Base-by-base conservation (phyloP, 257 asterid species). In the Vinca minor region DNA sequence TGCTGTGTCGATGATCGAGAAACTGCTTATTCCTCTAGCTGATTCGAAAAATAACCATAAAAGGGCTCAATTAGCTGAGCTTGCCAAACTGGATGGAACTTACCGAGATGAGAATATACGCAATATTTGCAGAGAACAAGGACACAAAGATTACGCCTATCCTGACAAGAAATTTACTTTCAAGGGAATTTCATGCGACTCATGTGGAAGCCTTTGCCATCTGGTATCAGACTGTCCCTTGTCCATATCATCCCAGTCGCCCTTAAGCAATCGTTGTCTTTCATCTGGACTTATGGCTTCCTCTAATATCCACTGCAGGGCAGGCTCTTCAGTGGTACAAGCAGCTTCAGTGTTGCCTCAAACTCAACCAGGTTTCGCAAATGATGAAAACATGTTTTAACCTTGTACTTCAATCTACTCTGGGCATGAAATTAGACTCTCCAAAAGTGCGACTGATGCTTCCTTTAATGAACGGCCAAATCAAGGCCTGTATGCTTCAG, bases 131-230 rank as follows among this genome's bases (percentile, higher is more conserved):
- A 70, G 74, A 52, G 83, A 74, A 55, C 65, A 47, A 39, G 83
- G 77, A 45, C 80, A 78, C 55, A 66, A 32, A 62, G 68, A 65
- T 20, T 78, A 71, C 60, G 77, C 80, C 4, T 74, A 75, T 48
- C 75, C 83, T 38, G 65, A 38, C 60, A 71, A 41, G 36, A 69
- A 65, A 39, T 64, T 77, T 5, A 65, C 77, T 42, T 78, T 78
- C 49, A 55, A 68, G 31, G 71, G 69, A 36, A 47, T 62, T 36
- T 69, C 72, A n/a, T 78, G 83, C 32, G 69, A 74, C 12, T 39
- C 67, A 34, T 78, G 83, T 36, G 83, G 83, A 29, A 64, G 74
- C 62, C 59, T 73, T 68, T 76, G 70, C 55, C 83, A 78, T 67
- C 62, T 53, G 7, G 69, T 79, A 0, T 59, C 66, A 44, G 66